Conservation (phyloP, 768 basidiomycete genomes). For the Porpolomopsis calyptriformis region DNA sequence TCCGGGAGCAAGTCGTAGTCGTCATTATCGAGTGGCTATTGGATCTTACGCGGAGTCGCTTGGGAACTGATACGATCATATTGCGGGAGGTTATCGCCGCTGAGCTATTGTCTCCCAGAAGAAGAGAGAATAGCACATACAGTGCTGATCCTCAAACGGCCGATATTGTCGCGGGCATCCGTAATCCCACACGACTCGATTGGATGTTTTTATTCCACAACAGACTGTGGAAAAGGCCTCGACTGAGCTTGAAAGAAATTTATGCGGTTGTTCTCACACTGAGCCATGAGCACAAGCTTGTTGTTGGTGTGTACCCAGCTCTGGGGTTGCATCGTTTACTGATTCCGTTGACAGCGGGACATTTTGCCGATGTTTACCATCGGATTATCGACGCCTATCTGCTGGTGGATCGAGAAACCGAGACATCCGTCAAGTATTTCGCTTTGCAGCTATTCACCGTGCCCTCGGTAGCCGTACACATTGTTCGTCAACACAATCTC, state of each 20-base stretch:
- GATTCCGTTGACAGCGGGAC: constrained; percentile 43
- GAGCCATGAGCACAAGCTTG: constrained; percentile 63
- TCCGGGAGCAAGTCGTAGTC: constrained; percentile 73
- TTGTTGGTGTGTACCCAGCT: constrained; percentile 49
- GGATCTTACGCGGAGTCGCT: constrained; percentile 63
- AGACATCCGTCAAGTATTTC: constrained; percentile 91
- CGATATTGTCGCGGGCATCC: constrained; percentile 30
- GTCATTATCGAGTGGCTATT: constrained; percentile 82
- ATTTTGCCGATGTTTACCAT: constrained; percentile 78
- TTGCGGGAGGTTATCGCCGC: constrained; percentile 65
- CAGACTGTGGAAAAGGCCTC: constrained; percentile 74
- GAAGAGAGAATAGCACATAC: constrained; percentile 37
- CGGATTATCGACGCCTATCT: constrained; percentile 85
- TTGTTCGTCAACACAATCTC: constrained; percentile 64
- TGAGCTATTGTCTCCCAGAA: constrained; percentile 55
- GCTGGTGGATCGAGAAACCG: constrained; percentile 85
- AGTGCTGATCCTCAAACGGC: constrained; percentile 27
- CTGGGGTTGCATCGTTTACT: neutral
- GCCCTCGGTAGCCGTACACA: constrained; percentile 71
- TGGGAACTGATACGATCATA: constrained; percentile 55
- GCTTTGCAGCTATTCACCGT: constrained; percentile 89
- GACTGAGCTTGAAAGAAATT: constrained; percentile 71
- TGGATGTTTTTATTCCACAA: constrained; percentile 75
- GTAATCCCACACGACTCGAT: constrained; percentile 55
- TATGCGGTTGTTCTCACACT: constrained; percentile 67